Percentiles rank a stretch among this genome's conserved stretches.
These are phyloP conservation scores for Ustilago loliicola DNA, from an alignment of 1,284 basidiomycete species.

Conservation along the genomic window DNA sequence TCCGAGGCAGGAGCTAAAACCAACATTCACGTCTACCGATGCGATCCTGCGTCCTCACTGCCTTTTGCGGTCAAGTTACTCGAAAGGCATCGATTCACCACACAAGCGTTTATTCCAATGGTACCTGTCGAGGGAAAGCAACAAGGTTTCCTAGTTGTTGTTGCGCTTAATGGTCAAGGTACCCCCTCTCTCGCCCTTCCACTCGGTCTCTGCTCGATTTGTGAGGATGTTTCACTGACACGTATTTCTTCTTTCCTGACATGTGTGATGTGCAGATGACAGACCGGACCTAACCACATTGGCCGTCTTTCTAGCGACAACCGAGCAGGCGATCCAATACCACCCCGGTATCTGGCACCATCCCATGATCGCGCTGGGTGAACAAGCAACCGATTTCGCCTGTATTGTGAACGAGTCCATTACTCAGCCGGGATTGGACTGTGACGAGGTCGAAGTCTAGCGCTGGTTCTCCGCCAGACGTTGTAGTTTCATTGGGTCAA, in stretches of 20 bases:
- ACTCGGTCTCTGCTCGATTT: background rate
- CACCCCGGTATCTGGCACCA: constrained; percentile 65
- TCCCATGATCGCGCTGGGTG: constrained; percentile 62
- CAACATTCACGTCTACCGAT: constrained; percentile 64
- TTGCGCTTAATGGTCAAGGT: constrained; percentile 60
- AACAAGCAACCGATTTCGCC: constrained; percentile 59
- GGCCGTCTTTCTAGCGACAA: constrained; percentile 52
- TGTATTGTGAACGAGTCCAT: constrained; percentile 64
- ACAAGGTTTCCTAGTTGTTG: constrained; percentile 64
- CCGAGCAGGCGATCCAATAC: constrained; percentile 64
- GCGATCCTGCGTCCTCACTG: constrained; percentile 32
- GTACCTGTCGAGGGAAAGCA: constrained; percentile 26
- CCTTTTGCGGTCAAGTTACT: constrained; percentile 62
- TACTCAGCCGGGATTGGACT: constrained; percentile 53
- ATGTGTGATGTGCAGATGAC: constrained; percentile 47
- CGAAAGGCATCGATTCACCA: constrained; percentile 64
- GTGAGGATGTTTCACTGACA: constrained; percentile 2
- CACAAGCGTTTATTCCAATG: constrained; percentile 64
- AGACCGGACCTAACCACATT: constrained; percentile 61
- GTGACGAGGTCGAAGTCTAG: constrained; percentile 51
- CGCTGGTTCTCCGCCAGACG: background rate
- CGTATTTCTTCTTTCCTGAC: background rate
- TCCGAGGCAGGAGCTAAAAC: constrained; percentile 39
- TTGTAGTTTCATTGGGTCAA: background rate
- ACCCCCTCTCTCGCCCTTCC: constrained; percentile 6